Base-by-base conservation (phyloP, 495 filamentous ascomycete genomes). In the Friedmanniomyces simplex region DNA sequence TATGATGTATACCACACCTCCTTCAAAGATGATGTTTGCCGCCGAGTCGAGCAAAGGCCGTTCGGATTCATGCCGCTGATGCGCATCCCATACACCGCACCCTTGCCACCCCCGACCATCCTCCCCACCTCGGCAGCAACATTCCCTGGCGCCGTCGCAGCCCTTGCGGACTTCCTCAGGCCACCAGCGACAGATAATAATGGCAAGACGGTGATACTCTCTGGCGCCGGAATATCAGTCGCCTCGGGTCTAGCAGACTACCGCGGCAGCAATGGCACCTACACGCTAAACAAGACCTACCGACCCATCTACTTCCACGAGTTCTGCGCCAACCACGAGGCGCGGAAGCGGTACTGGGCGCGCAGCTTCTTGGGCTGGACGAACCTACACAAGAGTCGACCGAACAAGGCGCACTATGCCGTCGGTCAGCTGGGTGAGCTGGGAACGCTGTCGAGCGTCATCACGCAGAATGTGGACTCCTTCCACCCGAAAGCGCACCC, bases 391-490 rank as follows among this genome's bases (percentile, higher is more conserved):
- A 84, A 82, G 46, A 88, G 88, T 18, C 79, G 76, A 64, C 90
- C 93, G 1, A 98, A 97, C 66, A 68, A 74, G 1, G 85, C 83
- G 1, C 93, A 98, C 71, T 73, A 76, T 62, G 89, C 93, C 5
- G 79, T 96, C 28, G 74, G 78, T 39, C 74, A 81, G 55, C 70
- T 98, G 43, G 84, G 82, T 8, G 68, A 78, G 22, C 76, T 89
- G 65, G 91, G 89, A 0, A 67, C 88, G 50, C 71, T 95, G 13
- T 81, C 78, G 50, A 82, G 74, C 28, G 87, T 96, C 28, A 81
- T 98, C 61, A 98, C 93, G 42, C 93, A 98, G 68, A 79, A 97
- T 67, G 91, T 96, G 24, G 93, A 98, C 69, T 95, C 90, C 5
- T 93, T 96, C 68, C 91, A 98, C 71, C 74, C 81, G 1, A 68